Evolutionary conservation across 805 yeast genomes (phyloP), one percentile per base, ranked within the genome.

Genomic region (Starmerella lactis-condensi): DNA sequence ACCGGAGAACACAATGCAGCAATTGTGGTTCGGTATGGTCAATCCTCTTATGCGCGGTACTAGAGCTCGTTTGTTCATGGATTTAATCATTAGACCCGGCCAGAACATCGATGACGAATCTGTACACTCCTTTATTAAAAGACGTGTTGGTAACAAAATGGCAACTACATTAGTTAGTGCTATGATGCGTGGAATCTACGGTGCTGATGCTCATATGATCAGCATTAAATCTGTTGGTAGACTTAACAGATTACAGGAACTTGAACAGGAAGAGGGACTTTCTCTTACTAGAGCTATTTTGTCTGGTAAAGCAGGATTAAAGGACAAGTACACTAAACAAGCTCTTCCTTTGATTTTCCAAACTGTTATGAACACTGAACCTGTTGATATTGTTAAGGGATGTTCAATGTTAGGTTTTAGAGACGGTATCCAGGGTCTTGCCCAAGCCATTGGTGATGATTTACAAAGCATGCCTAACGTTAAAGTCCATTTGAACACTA

Each of bases 181-280:
- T 0, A 55, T 82, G 4, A 60, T 75, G 49, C 81, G 82, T 46
- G 98, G 98, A 0, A 71, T 89, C 1, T 85, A 82, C 51, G 94
- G 92, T 1, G 89, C 79, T n/a, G 92, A 83, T 51, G 61, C 70
- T 2, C 45, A 61, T 5, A 57, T 65, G 34, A 52, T 85, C 29
- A 76, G 93, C 56, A 69, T 75, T 0, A 54, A 65, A 14, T 47
- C 54, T 0, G 54, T 49, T 5, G 60, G 75, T 4, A 60, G 78
- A 1, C 48, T 78, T 38, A 70, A 72, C 3, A 44, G 52, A 7
- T 44, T 79, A 41, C 68, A 62, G 28, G 56, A 65, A 9, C 51
- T 72, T 28, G 94, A 82, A 47, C 35, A 52, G 5, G 35, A 47
- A 16, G 46, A 54, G 18, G 52, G 64, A 5, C 55, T 66, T 46